Percentiles rank a stretch among this genome's conserved stretches.
Conservation (phyloP, 2,329 filamentous ascomycete genomes). For the Fusarium subglutinans region DNA sequence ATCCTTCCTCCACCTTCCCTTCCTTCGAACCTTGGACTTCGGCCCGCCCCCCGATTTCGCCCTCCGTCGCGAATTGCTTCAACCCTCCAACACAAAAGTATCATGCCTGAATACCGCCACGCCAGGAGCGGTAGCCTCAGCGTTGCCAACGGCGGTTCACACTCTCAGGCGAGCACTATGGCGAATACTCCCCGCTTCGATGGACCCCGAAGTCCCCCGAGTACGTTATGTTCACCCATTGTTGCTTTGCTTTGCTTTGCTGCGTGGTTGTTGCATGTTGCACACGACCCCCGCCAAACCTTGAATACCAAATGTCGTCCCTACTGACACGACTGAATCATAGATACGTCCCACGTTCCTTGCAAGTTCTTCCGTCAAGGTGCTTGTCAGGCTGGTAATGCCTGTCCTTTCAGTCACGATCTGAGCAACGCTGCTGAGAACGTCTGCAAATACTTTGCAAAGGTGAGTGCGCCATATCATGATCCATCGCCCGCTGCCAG, state of each 20-base stretch:
- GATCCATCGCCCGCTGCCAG: conserved; percentile 20
- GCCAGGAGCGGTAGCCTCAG: conserved; percentile 67
- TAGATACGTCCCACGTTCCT: conserved; percentile 95
- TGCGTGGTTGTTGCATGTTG: conserved; percentile 36
- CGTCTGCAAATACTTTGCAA: conserved; percentile 98
- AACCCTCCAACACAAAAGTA: conserved; percentile 38
- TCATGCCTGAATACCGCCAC: conserved; percentile 64
- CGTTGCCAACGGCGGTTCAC: conserved; percentile 52
- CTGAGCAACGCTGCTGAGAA: conserved; percentile 85
- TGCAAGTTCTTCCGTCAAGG: conserved; percentile 99
- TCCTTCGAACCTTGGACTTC: conserved; percentile 10
- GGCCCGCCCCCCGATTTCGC: conserved; percentile 28
- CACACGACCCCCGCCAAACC: conserved; percentile 39
- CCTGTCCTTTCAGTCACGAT: conserved; percentile 96
- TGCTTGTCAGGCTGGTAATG: conserved; percentile 93
- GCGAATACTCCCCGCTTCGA: conserved; percentile 59
- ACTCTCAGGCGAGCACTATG: conserved; percentile 40
- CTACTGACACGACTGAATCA: conserved; percentile 38
- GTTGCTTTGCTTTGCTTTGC: not conserved
- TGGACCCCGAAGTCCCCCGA: conserved; percentile 70
- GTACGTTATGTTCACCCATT: conserved; percentile 48
- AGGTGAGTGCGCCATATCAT: conserved; percentile 67
- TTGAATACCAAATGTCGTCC: conserved; percentile 21
- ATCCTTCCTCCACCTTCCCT: conserved; percentile 21
- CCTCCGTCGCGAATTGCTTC: conserved; percentile 32